Conservation (phyloP, 768 basidiomycete genomes). For the Tubosaeta sp. region DNA sequence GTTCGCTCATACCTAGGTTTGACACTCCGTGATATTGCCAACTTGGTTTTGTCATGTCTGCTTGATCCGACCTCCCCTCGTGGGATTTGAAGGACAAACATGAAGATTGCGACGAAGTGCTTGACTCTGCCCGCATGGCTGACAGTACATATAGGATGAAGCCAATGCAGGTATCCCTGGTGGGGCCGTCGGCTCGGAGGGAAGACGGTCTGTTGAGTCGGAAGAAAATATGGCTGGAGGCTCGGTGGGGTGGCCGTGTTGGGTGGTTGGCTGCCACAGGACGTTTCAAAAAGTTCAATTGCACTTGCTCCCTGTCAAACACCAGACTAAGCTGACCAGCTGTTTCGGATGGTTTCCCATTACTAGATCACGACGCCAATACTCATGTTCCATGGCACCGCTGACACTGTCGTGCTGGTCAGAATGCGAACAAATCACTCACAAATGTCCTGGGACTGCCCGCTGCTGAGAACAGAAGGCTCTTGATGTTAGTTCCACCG, state of each 20-base stretch:
- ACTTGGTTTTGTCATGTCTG: conserved; percentile 70
- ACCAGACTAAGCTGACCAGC: conserved; percentile 1
- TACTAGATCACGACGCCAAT: conserved; percentile 63
- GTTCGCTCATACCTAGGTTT: conserved; percentile 1
- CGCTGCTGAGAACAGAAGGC: conserved; percentile 10
- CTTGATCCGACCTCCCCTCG: conserved; percentile 77
- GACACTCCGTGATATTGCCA: conserved; percentile 68
- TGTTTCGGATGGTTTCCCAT: conserved; percentile 53
- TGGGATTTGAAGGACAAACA: conserved; percentile 49
- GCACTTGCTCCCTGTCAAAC: neutral
- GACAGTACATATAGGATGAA: conserved; percentile 70
- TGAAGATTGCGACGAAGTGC: conserved; percentile 66
- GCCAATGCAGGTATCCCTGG: conserved; percentile 66
- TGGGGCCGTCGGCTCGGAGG: conserved; percentile 47
- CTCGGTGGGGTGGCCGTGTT: conserved; percentile 70
- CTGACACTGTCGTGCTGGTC: conserved; percentile 69
- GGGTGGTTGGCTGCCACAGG: conserved; percentile 73
- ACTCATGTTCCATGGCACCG: conserved; percentile 83
- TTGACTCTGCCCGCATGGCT: conserved; percentile 55
- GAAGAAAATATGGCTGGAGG: conserved; percentile 44
- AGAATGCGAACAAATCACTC: conserved; percentile 54
- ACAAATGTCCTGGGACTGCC: conserved; percentile 38
- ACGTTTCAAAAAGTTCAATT: conserved; percentile 58
- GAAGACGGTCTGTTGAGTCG: conserved; percentile 21
- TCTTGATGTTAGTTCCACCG: conserved; percentile 18